Base-by-base conservation (phyloP, 192 early-diverging fungal species). In the Chytriomyces sp. region DNA sequence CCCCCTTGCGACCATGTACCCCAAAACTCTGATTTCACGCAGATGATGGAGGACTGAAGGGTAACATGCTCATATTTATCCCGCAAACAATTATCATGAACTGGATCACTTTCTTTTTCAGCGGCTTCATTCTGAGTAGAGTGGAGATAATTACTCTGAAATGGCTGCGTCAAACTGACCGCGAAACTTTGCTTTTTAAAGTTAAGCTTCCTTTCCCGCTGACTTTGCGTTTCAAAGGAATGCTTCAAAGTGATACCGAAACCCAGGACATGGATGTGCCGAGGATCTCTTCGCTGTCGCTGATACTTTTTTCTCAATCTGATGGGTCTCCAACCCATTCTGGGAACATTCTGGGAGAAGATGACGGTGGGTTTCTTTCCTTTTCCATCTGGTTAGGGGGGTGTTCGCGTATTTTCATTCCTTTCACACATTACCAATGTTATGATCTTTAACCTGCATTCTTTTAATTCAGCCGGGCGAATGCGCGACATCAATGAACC, bases 281-380 rank as follows among this genome's bases (percentile, higher is more conserved):
- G 26, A 98, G 96, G 97, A 96, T 99, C 5, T 97, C 95, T 16
- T 96, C 94, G 6, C 83, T 99, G 26, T 97, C 96, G 28, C 4
- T 98, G 96, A 96, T 99, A 99, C 88, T 99, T 99, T 82, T 99
- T 99, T 82, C 82, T 99, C 45, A 98, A 97, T 81, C 82, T 99
- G 67, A 97, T 99, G 89, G 96, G 96, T 67, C 88, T 99, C 49
- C 89, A 91, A 67, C 92, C 92, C 75, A 93, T 97, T n/a, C 98
- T 95, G 80, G 90, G 93, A 61, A 89, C 48, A 91, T 99, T 73
- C 84, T 99, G 1, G 96, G 95, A 57, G 92, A 94, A 67, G 94
- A 91, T 45, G 96, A 97, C 83, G 86, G 92, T 92, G 86, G 64
- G 78, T 71, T 6, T 26, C 24, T 0, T 5, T 4, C 67, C 28